Base-by-base conservation (phyloP, 2,329 filamentous ascomycete species). In the Arthrinium phaeospermum region DNA sequence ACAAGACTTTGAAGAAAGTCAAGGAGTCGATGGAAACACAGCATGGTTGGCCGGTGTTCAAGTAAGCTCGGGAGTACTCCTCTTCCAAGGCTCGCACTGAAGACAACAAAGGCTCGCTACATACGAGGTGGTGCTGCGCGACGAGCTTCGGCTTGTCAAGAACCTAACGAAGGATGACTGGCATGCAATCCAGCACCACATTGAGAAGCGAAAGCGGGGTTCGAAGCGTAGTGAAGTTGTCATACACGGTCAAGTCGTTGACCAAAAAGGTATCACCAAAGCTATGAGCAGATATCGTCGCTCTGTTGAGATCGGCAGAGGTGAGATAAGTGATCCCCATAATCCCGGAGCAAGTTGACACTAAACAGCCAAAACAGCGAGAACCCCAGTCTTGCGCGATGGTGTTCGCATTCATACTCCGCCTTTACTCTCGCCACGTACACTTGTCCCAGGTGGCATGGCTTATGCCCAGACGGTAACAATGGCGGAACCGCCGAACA, bases 101-200 rank as follows among this genome's bases (percentile, higher is more conserved):
- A 44, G 6, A 24, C 16, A 46, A 41, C 19, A 19, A 34, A 51
- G 68, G 14, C 24, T 10, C 14, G 13, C 4, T n/a, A 51, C 44
- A 3, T 51, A 51, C 14, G 68, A 69, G n/a, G 68, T 47, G 6
- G 68, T 69, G n/a, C 8, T 69, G 19, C 68, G 68, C 8, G 68
- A 68, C 4, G 64, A 45, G 44, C 34, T 68, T 1, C 1, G 27
- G 12, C 41, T 68, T 6, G 64, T 24, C 8, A 68, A 68, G 7
- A 46, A 68, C 10, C 64, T 68, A 12, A 68, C 5, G 6, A 68
- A 68, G 41, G 22, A 46, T 14, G 30, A 68, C 41, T 41, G 64
- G 41, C 22, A 7, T 27, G 64, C 24, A 5, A 45, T 68, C 16
- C 19, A 46, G 22, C 64, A 27, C 34, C 64, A 46, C n/a, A 41